Evolutionary conservation across 1,284 basidiomycete genomes (phyloP), one percentile per base, ranked within the genome.

Genomic region (Crepidotus sp.): DNA sequence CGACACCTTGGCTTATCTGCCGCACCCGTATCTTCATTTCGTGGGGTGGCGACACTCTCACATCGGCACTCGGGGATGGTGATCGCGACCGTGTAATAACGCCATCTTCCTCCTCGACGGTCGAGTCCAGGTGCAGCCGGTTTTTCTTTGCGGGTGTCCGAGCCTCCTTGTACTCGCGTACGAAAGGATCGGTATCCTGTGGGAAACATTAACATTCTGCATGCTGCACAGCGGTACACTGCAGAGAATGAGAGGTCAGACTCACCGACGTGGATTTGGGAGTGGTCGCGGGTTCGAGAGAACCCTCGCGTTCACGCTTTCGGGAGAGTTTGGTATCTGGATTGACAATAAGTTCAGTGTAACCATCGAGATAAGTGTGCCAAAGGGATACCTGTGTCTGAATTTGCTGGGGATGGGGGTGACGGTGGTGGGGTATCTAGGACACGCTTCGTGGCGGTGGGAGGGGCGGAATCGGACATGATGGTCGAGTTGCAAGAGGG

Each of bases 291-390:
- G 81, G 80, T 59, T 86, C 83, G 22, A 80, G 60, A 21, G 83
- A 87, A 15, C 80, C 74, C 61, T 86, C 82, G 31, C 83, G 68
- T 59, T 84, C 81, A 50, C 83, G 73, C 60, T 87, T 87, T 36
- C 50, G 38, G 26, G 50, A 52, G 21, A 30, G 37, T 32, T 51
- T 53, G 36, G 48, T 42, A 37, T 49, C 48, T 52, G 9, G 39
- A 49, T 45, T 40, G 29, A 46, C 48, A 42, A 36, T 39, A 33
- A 26, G 40, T 36, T 42, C 17, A 14, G 26, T 26, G 37, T 22
- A 36, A 30, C 47, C 32, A 38, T 36, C 37, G 26, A 38, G 43
- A 46, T 46, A 46, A 43, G 44, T 46, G 9, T 7, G 41, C 18
- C 6, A 15, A 11, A 4, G 11, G 5, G 14, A 34, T 18, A 67